phyloP scores from a whole-genome alignment of 108 stramenopile species.

The Skeletonema costatum region DNA sequence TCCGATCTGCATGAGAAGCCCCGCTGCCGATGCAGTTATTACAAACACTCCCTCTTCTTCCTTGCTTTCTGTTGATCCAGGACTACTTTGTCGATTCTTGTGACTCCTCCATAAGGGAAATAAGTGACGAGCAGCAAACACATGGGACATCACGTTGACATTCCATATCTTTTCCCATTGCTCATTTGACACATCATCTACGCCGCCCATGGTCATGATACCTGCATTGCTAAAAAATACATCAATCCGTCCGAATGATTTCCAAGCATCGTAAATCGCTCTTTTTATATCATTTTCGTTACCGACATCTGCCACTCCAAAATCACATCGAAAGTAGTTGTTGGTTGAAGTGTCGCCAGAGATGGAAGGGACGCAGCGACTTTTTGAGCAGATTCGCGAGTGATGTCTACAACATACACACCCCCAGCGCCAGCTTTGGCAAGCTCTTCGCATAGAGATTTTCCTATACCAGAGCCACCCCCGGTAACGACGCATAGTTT shows the following conservation, averaged over 20 bases:
- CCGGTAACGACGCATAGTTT: constrained; percentile 48
- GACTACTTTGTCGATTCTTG: not conserved
- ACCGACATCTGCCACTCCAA: constrained; percentile 12
- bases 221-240: constrained; percentile 24
- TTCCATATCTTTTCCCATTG: constrained; percentile 18
- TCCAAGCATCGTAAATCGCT: constrained; percentile 3
- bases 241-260: not conserved
- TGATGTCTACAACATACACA: constrained; percentile 13
- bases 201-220: constrained; percentile 5
- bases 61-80: not conserved
- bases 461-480: constrained; percentile 45
- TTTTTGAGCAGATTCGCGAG: not conserved
- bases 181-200: constrained; percentile 20
- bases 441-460: constrained; percentile 33
- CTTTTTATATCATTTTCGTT: constrained; percentile 4
- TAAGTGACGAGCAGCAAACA: constrained; percentile 25
- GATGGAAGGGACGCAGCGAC: not conserved
- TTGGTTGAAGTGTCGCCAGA: constrained; percentile 3
- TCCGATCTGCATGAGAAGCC: constrained; percentile 12
- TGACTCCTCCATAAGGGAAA: constrained; percentile 12
- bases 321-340: not conserved
- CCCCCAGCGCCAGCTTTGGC: constrained; percentile 26
- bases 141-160: constrained; percentile 24
- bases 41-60: constrained; percentile 5
- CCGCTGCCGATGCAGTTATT: constrained; percentile 31